phyloP scores from a whole-genome alignment of 441 rosid species.

The Theobroma grandiflorum region DNA sequence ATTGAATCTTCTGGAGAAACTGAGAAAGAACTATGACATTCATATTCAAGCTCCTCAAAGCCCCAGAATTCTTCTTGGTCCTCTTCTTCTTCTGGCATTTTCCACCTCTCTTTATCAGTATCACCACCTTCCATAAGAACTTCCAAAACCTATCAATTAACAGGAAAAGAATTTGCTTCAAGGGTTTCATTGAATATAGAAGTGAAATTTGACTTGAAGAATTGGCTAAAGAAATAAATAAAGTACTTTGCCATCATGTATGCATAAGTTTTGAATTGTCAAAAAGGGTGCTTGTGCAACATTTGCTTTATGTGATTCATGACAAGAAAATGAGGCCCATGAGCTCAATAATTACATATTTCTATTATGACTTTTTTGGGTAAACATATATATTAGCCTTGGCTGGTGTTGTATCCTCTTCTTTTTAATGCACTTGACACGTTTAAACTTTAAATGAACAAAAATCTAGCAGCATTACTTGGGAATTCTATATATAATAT shows the following conservation, averaged over 20 bases:
- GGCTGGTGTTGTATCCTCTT: not conserved
- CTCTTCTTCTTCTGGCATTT: slow-evolving; percentile 80
- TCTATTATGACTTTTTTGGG: slow-evolving; percentile 13
- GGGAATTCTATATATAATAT: not conserved
- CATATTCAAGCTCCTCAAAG: slow-evolving; percentile 88
- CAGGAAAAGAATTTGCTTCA: not conserved
- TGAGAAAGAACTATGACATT: slow-evolving; percentile 60
- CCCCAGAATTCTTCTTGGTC: slow-evolving; percentile 83
- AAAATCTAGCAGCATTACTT: not conserved
- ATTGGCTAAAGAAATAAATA: not conserved
- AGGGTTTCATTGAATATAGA: not conserved
- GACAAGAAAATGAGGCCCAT: not conserved
- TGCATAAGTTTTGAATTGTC: not conserved
- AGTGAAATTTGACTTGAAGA: not conserved
- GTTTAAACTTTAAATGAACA: not conserved
- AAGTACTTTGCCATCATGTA: too few species aligned
- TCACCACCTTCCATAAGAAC: slow-evolving; percentile 69
- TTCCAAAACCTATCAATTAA: slow-evolving; percentile 61
- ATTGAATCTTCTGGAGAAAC: slow-evolving; percentile 64
- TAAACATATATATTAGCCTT: slow-evolving; percentile 18
- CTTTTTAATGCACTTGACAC: not conserved
- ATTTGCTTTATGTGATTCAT: slow-evolving; percentile 16
- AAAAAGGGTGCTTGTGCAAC: not conserved
- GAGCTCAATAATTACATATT: slow-evolving; percentile 12
- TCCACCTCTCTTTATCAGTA: slow-evolving; percentile 73